Percentiles rank a stretch among this genome's conserved stretches.
These are phyloP conservation scores for Aphanocladium album DNA, from an alignment of 2,329 filamentous ascomycete species.

Conservation along the genomic window DNA sequence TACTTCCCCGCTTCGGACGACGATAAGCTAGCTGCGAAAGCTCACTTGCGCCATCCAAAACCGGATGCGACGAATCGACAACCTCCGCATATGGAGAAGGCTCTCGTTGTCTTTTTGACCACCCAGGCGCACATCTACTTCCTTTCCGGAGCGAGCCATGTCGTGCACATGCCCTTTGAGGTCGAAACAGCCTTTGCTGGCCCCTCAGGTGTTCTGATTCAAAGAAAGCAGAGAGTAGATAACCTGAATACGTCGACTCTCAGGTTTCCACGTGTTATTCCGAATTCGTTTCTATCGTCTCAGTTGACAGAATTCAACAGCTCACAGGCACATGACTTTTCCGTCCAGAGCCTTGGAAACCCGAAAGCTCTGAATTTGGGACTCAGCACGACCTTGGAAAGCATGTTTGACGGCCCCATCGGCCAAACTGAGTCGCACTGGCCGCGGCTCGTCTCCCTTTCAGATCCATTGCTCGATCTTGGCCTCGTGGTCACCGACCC, in stretches of 20 bases:
- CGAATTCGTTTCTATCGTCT: slow-evolving; percentile 76
- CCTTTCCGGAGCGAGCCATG: slow-evolving; percentile 78
- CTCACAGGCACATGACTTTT: slow-evolving; percentile 50
- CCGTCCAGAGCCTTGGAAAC: slow-evolving; percentile 50
- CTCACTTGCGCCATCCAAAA: slow-evolving; percentile 6
- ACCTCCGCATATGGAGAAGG: slow-evolving; percentile 46
- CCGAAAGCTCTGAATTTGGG: slow-evolving; percentile 50
- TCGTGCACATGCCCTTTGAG: slow-evolving; percentile 91
- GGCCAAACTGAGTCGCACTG: slow-evolving; percentile 55
- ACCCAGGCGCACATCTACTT: slow-evolving; percentile 94
- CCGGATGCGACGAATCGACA: slow-evolving; percentile 14
- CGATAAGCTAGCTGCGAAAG: slow-evolving; percentile 18
- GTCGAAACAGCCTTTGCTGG: slow-evolving; percentile 82
- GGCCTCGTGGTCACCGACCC: slow-evolving; percentile 69
- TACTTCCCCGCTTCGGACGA: slow-evolving; percentile 62
- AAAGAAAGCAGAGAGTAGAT: slow-evolving; percentile 63
- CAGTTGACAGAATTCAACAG: slow-evolving; percentile 52
- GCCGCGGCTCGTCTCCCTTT: slow-evolving; percentile 76
- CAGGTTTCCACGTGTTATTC: slow-evolving; percentile 60
- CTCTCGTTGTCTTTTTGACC: slow-evolving; percentile 85
- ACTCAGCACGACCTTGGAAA: slow-evolving; percentile 50
- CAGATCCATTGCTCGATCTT: slow-evolving; percentile 79
- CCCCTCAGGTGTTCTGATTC: slow-evolving; percentile 77
- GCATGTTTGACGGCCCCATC: slow-evolving; percentile 51
- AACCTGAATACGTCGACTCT: slow-evolving; percentile 47